Base-by-base conservation (phyloP, 192 early-diverging fungal genomes). In the Backusella mclennaniae region DNA sequence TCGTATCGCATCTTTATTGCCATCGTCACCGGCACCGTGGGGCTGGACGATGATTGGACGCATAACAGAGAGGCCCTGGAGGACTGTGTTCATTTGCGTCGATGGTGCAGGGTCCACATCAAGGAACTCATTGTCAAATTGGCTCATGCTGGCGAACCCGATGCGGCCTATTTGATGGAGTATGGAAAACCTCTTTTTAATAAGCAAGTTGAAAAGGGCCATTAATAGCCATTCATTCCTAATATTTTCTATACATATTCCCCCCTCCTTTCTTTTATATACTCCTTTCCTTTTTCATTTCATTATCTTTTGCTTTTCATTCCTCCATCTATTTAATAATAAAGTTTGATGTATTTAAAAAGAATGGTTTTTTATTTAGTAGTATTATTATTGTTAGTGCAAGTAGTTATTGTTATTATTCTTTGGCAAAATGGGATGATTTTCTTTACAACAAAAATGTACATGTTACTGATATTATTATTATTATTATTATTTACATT, bases 1-100 rank as follows among this genome's bases (percentile, higher is more conserved):
- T 76, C 79, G 2, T 84, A 79, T 74, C 73, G 82, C 17, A 80
- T 80, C n/a, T 80, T 80, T 33, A 56, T 80, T 29, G 82, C 82
- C 17, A 70, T 80, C 35, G 69, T 71, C 5, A 75, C 74, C 6
- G 79, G 73, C 9, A 67, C 33, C 1, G 39, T 63, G 12, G 73
- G 73, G 6, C 9, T 63, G 29, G 36, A 29, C 19, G 14, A 15
- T 6, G 77, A 63, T n/a, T 36, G 46, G 21, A 52, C 72, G n/a
- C 72, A 52, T 39, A 35, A 49, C 21, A 35, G 72, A 73, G 33
- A 73, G 39, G 72, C 72, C 7, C 52, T 77, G 11, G 76, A 77
- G 42, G 76, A 72, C 15, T 69, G 68, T 26, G 76, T 77, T 17
- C 56, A 66, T 46, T 38, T 77, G 52, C 76, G 70, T 35, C 69